Evolutionary conservation across 768 basidiomycete genomes (phyloP).

Genomic region (Psilocybe azurescens): DNA sequence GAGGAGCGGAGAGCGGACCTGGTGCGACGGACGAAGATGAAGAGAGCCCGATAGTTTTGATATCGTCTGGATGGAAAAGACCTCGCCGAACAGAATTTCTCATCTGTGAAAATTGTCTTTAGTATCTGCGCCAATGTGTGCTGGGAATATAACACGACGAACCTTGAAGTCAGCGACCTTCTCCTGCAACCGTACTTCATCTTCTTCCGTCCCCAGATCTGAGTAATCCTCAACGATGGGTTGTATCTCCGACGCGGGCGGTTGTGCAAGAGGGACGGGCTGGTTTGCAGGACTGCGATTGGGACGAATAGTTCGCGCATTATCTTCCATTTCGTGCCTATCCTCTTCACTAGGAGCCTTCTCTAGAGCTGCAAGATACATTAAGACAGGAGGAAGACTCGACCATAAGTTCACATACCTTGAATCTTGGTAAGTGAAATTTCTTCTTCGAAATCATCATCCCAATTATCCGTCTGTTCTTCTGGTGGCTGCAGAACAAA

Average conservation of each 20-base stretch:
- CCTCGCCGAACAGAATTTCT: conserved; percentile 76
- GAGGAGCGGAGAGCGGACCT: conserved; percentile 70
- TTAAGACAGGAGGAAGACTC: neutral
- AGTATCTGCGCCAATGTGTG: neutral
- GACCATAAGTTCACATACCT: conserved; percentile 37
- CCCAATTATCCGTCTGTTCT: conserved; percentile 96
- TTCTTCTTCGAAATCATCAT: conserved; percentile 96
- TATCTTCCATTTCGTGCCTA: conserved; percentile 65
- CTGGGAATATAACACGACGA: conserved; percentile 17
- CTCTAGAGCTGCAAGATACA: conserved; percentile 55
- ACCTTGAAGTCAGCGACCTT: conserved; percentile 90
- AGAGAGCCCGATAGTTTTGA: conserved; percentile 73
- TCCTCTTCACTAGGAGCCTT: conserved; percentile 64
- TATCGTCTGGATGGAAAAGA: conserved; percentile 89
- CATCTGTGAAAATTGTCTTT: conserved; percentile 42
- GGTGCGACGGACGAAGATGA: conserved; percentile 45
- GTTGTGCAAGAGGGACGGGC: conserved; percentile 58
- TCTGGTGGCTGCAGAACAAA: conserved; percentile 76
- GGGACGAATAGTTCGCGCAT: conserved; percentile 81
- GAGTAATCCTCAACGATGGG: conserved; percentile 92
- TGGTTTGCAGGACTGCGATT: conserved; percentile 68
- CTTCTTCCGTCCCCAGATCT: conserved; percentile 82
- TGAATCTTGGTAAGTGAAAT: conserved; percentile 88
- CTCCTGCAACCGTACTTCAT: conserved; percentile 66
- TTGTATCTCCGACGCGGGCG: conserved; percentile 64